Evolutionary conservation across 805 yeast genomes (phyloP).

Genomic region (Hanseniaspora guilliermondii): DNA sequence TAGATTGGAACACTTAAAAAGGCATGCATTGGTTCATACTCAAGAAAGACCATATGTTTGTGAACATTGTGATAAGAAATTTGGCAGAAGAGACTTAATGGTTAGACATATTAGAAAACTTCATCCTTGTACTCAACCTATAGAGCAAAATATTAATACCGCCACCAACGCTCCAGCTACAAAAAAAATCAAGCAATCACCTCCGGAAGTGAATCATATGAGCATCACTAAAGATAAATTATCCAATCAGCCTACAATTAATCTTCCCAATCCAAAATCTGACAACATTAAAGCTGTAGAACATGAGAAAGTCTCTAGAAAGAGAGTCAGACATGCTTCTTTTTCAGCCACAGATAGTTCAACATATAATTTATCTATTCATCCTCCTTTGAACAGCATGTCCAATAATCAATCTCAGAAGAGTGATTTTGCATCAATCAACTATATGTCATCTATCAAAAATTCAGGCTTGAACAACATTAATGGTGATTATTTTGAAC

Average conservation of each 20-base stretch:
- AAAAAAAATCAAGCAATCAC: slow-evolving; percentile 15
- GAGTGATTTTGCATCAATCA: background rate
- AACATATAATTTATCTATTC: slow-evolving; percentile 23
- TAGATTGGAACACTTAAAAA: slow-evolving; percentile 79
- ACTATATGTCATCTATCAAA: background rate
- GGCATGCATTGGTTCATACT: slow-evolving; percentile 90
- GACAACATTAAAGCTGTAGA: background rate
- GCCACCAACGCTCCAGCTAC: background rate
- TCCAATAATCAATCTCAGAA: background rate
- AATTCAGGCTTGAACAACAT: background rate
- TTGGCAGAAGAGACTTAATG: slow-evolving; percentile 80
- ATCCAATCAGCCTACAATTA: background rate
- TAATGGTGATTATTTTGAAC: background rate
- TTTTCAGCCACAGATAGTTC: slow-evolving; percentile 33
- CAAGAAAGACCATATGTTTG: slow-evolving; percentile 94
- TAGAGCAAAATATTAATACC: background rate
- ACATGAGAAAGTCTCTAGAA: slow-evolving; percentile 10
- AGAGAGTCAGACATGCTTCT: slow-evolving; percentile 33
- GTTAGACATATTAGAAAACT: slow-evolving; percentile 90
- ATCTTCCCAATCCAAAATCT: background rate
- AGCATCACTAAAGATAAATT: slow-evolving; percentile 15
- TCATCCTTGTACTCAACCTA: slow-evolving; percentile 36
- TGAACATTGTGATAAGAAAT: slow-evolving; percentile 90
- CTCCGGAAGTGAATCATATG: slow-evolving; percentile 21
- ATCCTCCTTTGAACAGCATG: background rate